These are phyloP conservation scores for Fusarium verrucosum DNA, from an alignment of 2,329 filamentous ascomycete species.

Conservation along the genomic window DNA sequence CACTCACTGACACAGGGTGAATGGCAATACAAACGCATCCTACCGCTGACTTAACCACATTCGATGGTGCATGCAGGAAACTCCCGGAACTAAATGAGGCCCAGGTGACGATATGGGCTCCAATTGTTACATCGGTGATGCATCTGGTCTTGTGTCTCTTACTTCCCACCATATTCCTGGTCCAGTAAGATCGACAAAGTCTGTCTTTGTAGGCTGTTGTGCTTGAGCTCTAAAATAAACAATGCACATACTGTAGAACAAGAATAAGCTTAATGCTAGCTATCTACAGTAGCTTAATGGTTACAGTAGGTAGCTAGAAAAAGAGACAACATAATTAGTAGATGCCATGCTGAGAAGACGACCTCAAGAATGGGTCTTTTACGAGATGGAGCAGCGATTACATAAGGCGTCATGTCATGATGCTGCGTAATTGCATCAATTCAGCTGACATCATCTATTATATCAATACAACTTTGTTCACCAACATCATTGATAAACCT, in stretches of 20 bases:
- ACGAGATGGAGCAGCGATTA: slow-evolving; percentile 12
- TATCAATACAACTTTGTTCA: slow-evolving; percentile 8
- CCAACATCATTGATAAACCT: background rate
- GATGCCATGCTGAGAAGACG: background rate
- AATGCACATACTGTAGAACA: background rate
- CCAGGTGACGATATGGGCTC: slow-evolving; percentile 10
- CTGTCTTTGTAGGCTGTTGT: background rate
- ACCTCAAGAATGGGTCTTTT: background rate
- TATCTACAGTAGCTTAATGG: too few relatives aligned
- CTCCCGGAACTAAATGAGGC: slow-evolving; percentile 12
- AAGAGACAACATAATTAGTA: background rate
- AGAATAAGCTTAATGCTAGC: too few relatives aligned
- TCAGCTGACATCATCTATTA: slow-evolving; percentile 28
- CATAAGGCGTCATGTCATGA: slow-evolving; percentile 26
- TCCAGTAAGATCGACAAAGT: slow-evolving; percentile 5
- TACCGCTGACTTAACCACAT: background rate
- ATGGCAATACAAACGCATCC: background rate
- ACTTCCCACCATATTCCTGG: background rate
- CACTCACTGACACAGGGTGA: background rate
- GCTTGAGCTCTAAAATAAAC: background rate
- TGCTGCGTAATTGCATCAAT: slow-evolving; percentile 18
- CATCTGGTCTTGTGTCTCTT: background rate
- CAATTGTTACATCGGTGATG: slow-evolving; percentile 5
- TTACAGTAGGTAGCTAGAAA: background rate
- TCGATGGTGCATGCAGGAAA: slow-evolving; percentile 14